Conservation (phyloP, 2,329 filamentous ascomycete genomes). For the Apiospora hydei region DNA sequence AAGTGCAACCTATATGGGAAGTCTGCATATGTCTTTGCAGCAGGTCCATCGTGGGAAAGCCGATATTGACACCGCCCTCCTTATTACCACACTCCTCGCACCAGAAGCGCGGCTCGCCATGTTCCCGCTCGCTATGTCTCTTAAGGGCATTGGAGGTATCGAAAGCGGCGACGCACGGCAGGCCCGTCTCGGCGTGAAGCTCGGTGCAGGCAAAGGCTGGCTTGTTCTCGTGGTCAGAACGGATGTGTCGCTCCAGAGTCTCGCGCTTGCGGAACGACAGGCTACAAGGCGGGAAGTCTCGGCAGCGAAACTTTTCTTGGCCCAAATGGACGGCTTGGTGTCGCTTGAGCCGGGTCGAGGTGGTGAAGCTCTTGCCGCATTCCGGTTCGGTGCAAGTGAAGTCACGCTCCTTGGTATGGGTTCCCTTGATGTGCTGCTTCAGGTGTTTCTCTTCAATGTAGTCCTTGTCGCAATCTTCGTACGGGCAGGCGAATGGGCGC, state of each 20-base stretch:
- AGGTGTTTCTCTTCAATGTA: slow-evolving; percentile 90
- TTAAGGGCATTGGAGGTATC: slow-evolving; percentile 75
- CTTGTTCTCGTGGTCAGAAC: slow-evolving; percentile 74
- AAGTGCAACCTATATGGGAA: slow-evolving; percentile 77
- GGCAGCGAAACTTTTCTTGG: slow-evolving; percentile 77
- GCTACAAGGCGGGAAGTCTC: slow-evolving; percentile 72
- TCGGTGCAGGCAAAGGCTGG: slow-evolving; percentile 76
- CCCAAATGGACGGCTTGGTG: slow-evolving; percentile 83
- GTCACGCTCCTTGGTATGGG: slow-evolving; percentile 74
- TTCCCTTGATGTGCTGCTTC: slow-evolving; percentile 82
- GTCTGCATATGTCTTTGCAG: slow-evolving; percentile 77
- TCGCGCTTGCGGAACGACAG: slow-evolving; percentile 87
- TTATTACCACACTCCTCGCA: slow-evolving; percentile 73
- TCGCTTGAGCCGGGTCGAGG: slow-evolving; percentile 76
- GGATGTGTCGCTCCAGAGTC: slow-evolving; percentile 83
- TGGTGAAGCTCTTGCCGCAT: slow-evolving; percentile 84
- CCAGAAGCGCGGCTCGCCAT: slow-evolving; percentile 75
- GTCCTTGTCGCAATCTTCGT: slow-evolving; percentile 77
- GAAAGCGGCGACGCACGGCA: slow-evolving; percentile 71
- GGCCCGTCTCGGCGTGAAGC: slow-evolving; percentile 33
- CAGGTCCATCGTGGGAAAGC: slow-evolving; percentile 75
- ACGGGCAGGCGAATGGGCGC: slow-evolving; percentile 76
- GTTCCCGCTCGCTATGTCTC: slow-evolving; percentile 73
- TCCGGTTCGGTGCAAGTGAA: slow-evolving; percentile 75
- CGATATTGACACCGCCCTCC: slow-evolving; percentile 52